Evolutionary conservation across 345 rosid species (phyloP).

Genomic region (Sonneratia caseolaris): DNA sequence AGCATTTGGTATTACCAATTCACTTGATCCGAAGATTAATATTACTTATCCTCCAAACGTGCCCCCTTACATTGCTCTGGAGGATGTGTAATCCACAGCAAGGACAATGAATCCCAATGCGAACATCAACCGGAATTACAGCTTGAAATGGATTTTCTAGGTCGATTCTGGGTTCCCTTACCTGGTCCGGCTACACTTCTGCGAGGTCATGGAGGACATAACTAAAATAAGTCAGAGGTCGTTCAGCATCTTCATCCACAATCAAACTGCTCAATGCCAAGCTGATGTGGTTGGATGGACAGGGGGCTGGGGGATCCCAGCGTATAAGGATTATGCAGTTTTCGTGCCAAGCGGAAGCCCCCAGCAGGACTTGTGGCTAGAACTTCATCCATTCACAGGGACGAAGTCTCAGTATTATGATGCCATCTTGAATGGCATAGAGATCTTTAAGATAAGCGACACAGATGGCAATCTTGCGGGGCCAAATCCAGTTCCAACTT

Average conservation of each 20-base stretch:
- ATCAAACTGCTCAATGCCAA: slow-evolving; percentile 12
- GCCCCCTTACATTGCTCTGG: slow-evolving; percentile 13
- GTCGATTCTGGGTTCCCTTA: slow-evolving; percentile 20
- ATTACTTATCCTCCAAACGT: neutral
- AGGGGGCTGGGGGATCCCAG: slow-evolving; percentile 11
- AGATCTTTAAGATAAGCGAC: slow-evolving; percentile 20
- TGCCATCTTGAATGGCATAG: slow-evolving; percentile 20
- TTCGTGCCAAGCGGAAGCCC: slow-evolving; percentile 4
- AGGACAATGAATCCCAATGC: slow-evolving; percentile 14
- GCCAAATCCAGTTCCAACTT: slow-evolving; percentile 16
- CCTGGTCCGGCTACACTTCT: slow-evolving; percentile 28
- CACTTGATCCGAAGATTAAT: neutral
- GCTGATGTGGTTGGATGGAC: slow-evolving; percentile 16
- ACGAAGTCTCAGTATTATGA: neutral
- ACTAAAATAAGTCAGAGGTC: slow-evolving; percentile 10
- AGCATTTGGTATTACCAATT: slow-evolving; percentile 9
- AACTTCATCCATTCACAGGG: slow-evolving; percentile 7
- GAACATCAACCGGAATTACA: slow-evolving; percentile 3
- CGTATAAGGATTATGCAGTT: slow-evolving; percentile 18
- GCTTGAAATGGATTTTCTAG: slow-evolving; percentile 17
- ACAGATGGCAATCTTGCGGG: slow-evolving; percentile 17
- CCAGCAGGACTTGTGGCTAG: slow-evolving; percentile 16
- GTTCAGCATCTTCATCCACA: slow-evolving; percentile 16
- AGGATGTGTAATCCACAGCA: slow-evolving; percentile 10
- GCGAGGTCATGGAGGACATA: slow-evolving; percentile 10